phyloP scores from a whole-genome alignment of 306 rosid genomes.

The Cicer pinnatifidum region DNA sequence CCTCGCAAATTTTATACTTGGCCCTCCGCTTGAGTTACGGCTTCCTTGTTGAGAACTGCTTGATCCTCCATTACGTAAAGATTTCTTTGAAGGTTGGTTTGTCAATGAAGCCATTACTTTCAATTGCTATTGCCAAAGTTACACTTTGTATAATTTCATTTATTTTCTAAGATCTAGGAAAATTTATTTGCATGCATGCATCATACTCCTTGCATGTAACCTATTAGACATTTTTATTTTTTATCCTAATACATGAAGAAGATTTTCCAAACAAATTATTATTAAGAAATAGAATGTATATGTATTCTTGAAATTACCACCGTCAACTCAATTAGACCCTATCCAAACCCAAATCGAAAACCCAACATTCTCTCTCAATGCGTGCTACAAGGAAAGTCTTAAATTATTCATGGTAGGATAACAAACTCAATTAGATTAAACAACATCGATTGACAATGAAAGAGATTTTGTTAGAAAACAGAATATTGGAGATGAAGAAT shows the following conservation, averaged over 20 bases:
- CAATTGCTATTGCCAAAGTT: background rate
- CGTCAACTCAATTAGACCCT: background rate
- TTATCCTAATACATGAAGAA: background rate
- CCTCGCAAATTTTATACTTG: constrained; percentile 71
- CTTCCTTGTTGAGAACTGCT: constrained; percentile 46
- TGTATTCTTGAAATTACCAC: no score
- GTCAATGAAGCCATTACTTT: constrained; percentile 56
- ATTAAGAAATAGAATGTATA: background rate
- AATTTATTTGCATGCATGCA: background rate
- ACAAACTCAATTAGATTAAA: constrained; percentile 7
- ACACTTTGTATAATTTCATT: background rate
- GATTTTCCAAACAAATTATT: background rate
- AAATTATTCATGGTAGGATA: constrained; percentile 27
- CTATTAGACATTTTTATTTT: constrained; percentile 8
- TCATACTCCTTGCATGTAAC: background rate
- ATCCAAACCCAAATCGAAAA: background rate
- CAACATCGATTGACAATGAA: constrained; percentile 30
- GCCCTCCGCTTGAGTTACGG: constrained; percentile 21
- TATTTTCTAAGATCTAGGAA: background rate
- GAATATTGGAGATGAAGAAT: constrained; percentile 23
- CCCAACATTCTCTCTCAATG: background rate
- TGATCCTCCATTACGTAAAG: constrained; percentile 54
- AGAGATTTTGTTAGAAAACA: constrained; percentile 17
- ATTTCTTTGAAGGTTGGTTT: constrained; percentile 69
- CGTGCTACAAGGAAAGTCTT: constrained; percentile 12